Evolutionary conservation across 306 rosid species (phyloP).

Genomic region (Glycine tomentella): DNA sequence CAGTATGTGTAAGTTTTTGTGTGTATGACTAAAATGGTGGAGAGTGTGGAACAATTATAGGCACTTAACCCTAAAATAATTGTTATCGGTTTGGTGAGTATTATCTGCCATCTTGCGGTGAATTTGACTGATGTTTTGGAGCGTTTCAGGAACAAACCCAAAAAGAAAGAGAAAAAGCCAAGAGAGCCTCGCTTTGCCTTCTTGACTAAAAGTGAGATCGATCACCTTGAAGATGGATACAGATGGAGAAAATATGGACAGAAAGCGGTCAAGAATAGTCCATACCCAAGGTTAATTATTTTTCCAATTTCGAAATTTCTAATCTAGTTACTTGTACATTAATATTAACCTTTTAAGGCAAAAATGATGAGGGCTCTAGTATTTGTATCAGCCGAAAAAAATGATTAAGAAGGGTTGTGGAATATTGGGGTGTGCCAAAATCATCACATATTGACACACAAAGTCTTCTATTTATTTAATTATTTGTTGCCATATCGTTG

Average conservation of each 20-base stretch:
- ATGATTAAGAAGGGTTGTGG: conserved; percentile 24
- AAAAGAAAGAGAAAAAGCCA: conserved; percentile 82
- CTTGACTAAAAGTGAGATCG: conserved; percentile 91
- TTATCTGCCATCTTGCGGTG: conserved; percentile 11
- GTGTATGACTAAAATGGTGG: conserved; percentile 23
- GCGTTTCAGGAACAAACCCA: conserved; percentile 64
- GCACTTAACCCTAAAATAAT: conserved; percentile 48
- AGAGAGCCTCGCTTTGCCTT: conserved; percentile 85
- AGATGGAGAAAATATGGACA: conserved; percentile 98
- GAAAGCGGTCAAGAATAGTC: conserved; percentile 94
- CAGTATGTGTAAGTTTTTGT: conserved; percentile 30
- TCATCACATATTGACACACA: conserved; percentile 32
- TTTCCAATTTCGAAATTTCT: not conserved
- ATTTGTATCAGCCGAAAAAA: not conserved
- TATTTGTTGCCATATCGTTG: conserved; percentile 12
- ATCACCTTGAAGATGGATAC: conserved; percentile 94
- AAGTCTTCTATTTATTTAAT: not conserved
- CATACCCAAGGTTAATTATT: conserved; percentile 77
- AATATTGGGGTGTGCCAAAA: conserved; percentile 25
- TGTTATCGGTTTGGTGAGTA: conserved; percentile 23
- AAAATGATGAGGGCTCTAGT: conserved; percentile 8
- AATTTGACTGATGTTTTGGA: conserved; percentile 45
- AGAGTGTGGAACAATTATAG: conserved; percentile 28
- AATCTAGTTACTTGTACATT: not conserved
- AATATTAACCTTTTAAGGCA: conserved; percentile 22